phyloP scores from a whole-genome alignment of 2,329 filamentous ascomycete species.

The Talaromyces pinophilus region DNA sequence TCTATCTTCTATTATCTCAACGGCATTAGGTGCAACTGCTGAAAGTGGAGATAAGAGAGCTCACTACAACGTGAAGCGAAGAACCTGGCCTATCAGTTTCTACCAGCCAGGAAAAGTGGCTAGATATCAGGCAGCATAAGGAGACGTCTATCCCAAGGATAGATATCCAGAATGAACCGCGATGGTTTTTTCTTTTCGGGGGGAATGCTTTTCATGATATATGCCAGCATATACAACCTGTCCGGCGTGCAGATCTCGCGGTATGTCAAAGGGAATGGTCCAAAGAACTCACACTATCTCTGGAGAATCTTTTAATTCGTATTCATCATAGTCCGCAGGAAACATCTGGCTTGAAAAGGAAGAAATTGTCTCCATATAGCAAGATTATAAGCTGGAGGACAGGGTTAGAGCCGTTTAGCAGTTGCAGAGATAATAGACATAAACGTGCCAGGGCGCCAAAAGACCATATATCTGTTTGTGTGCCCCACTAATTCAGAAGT shows the following conservation, averaged over 20 bases:
- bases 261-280: slow-evolving; percentile 30
- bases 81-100: too few relatives aligned
- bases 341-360: slow-evolving; percentile 26
- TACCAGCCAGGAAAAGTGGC: too few relatives aligned
- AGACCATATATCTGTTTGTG: slow-evolving; percentile 28
- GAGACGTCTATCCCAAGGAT: too few relatives aligned
- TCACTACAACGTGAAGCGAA: too few relatives aligned
- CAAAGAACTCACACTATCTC: slow-evolving; percentile 26
- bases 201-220: slow-evolving; percentile 21
- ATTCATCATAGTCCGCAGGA: slow-evolving; percentile 26
- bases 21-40: too few relatives aligned
- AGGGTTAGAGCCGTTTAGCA: slow-evolving; percentile 9
- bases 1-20: too few relatives aligned
- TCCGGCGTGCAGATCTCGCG: slow-evolving; percentile 24
- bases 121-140: too few relatives aligned
- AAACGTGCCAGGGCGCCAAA: slow-evolving; percentile 26
- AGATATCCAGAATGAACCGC: too few relatives aligned
- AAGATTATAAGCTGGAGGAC: slow-evolving; percentile 24
- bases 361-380: slow-evolving; percentile 27
- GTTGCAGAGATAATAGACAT: neutral
- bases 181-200: slow-evolving; percentile 30
- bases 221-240: slow-evolving; percentile 17
- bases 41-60: too few relatives aligned
- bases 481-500: slow-evolving; percentile 25
- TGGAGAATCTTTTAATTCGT: slow-evolving; percentile 26